Conservation (phyloP, 2,329 filamentous ascomycete genomes). For the Penicillium sp. region DNA sequence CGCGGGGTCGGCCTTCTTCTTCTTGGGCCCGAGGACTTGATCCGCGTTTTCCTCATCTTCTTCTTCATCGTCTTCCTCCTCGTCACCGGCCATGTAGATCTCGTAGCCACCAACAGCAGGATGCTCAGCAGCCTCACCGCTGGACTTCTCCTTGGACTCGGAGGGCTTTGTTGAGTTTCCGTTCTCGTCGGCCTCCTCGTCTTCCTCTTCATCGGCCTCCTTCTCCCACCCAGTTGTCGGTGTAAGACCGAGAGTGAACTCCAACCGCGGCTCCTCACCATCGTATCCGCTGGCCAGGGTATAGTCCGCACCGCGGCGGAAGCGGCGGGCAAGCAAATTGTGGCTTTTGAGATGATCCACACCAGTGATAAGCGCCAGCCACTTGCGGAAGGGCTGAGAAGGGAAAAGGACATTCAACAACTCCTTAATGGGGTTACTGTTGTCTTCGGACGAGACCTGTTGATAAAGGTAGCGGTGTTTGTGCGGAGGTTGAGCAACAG, state of each 20-base stretch:
- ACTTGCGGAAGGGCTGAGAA: slow-evolving; percentile 81
- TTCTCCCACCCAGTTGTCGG: slow-evolving; percentile 83
- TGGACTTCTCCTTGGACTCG: slow-evolving; percentile 37
- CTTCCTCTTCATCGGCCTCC: slow-evolving; percentile 57
- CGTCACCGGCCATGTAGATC: slow-evolving; percentile 86
- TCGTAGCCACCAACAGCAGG: slow-evolving; percentile 52
- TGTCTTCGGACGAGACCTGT: slow-evolving; percentile 45
- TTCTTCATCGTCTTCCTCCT: slow-evolving; percentile 63
- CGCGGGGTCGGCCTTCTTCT: slow-evolving; percentile 65
- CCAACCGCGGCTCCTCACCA: slow-evolving; percentile 68
- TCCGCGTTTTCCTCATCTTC: slow-evolving; percentile 28
- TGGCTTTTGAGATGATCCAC: slow-evolving; percentile 65
- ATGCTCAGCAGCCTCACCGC: slow-evolving; percentile 29
- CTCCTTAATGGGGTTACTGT: slow-evolving; percentile 62
- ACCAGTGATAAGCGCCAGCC: slow-evolving; percentile 80
- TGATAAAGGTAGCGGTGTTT: slow-evolving; percentile 92
- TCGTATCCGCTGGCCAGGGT: slow-evolving; percentile 85
- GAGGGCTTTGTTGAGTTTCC: slow-evolving; percentile 24
- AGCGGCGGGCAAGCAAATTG: slow-evolving; percentile 79
- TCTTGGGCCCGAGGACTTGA: slow-evolving; percentile 31
- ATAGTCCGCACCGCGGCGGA: slow-evolving; percentile 85
- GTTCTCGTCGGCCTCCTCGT: slow-evolving; percentile 38
- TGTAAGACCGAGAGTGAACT: slow-evolving; percentile 84
- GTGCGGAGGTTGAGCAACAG: slow-evolving; percentile 81
- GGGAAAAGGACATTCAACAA: slow-evolving; percentile 80